Conservation (phyloP, 441 rosid species). For the Jatropha podagrica region DNA sequence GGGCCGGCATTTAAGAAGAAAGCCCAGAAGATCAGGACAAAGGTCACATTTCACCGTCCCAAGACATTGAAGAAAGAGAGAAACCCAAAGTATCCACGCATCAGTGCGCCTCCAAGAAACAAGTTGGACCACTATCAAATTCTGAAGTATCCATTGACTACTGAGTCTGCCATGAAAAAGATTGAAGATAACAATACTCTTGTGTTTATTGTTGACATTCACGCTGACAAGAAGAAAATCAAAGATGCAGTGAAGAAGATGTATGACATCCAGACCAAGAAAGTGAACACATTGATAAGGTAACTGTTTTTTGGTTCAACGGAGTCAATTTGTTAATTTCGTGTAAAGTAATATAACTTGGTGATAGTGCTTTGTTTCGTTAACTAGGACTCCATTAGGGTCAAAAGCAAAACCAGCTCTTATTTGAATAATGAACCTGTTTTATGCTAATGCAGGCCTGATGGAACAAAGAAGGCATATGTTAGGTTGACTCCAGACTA, state of each 20-base stretch:
- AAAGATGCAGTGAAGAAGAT: conserved; percentile 91
- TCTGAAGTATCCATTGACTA: conserved; percentile 72
- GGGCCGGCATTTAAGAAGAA: conserved; percentile 70
- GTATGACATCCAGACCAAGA: conserved; percentile 93
- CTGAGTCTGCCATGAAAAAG: conserved; percentile 86
- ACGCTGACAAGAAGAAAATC: conserved; percentile 88
- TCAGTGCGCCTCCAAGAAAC: conserved; percentile 64
- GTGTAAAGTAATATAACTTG: background rate
- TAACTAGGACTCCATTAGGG: background rate
- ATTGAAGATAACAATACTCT: conserved; percentile 93
- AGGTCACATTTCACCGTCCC: conserved; percentile 87
- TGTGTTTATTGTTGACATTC: conserved; percentile 87
- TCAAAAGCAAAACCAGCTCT: background rate
- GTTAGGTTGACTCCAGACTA: conserved; percentile 86
- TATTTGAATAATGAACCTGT: background rate
- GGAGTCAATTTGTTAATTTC: background rate
- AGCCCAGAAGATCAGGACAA: conserved; percentile 69
- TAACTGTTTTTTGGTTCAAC: conserved; percentile 17
- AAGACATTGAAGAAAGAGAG: conserved; percentile 69
- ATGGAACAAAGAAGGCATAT: conserved; percentile 89
- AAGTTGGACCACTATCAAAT: conserved; percentile 80
- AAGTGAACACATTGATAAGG: conserved; percentile 95
- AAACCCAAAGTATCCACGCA: conserved; percentile 68
- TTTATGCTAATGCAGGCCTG: conserved; percentile 56
- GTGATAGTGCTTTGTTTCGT: background rate